Evolutionary conservation across 1,284 basidiomycete species (phyloP).

Genomic region (Cutaneotrichosporon spelunceum): DNA sequence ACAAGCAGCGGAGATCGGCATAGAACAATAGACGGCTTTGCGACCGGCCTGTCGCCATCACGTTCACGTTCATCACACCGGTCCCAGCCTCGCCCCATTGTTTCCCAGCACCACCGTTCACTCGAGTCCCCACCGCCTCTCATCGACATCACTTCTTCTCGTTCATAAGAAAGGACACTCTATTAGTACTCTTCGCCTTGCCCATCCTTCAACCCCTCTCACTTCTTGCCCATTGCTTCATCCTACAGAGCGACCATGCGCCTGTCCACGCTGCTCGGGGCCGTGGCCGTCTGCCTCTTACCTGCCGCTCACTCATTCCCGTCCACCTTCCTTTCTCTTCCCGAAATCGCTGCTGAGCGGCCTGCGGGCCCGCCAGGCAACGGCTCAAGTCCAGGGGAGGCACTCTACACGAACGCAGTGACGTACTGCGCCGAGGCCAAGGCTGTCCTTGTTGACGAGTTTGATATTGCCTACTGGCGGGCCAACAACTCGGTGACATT

Average conservation of each 20-base stretch:
- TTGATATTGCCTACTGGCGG: constrained; percentile 64
- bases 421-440: constrained; percentile 80
- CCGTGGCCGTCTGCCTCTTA: not conserved
- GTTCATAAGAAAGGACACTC: not conserved
- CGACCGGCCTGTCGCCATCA: not conserved
- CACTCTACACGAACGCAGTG: constrained; percentile 67
- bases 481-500: constrained; percentile 37
- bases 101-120: not conserved
- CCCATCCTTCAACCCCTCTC: not conserved
- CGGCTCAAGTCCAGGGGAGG: constrained; percentile 12
- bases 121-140: not conserved
- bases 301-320: not conserved
- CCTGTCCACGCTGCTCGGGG: not conserved
- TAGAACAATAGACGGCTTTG: not conserved
- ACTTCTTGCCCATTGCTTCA: not conserved
- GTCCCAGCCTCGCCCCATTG: not conserved
- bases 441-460: constrained; percentile 72
- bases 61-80: not conserved
- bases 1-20: not conserved
- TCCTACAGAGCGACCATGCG: not conserved
- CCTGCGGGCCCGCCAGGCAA: not conserved
- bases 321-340: not conserved
- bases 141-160: not conserved
- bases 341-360: not conserved
- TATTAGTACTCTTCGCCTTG: not conserved